Evolutionary conservation across 2,329 filamentous ascomycete species (phyloP), one percentile per base, ranked within the genome.

Genomic region (Arthrobotrys iridis): DNA sequence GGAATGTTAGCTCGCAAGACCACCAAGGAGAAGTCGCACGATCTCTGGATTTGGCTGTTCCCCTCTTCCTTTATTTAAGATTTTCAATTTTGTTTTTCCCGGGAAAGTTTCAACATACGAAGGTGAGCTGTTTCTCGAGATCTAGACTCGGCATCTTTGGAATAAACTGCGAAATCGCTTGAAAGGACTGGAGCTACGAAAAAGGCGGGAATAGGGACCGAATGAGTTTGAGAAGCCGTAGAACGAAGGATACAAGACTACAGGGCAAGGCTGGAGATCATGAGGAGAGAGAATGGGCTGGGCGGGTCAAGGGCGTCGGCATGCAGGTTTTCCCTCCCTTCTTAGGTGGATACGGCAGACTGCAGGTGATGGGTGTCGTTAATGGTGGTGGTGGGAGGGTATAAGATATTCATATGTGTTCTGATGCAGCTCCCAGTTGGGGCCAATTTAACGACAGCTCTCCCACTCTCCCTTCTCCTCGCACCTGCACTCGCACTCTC

Each of bases 91-190:
- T 28, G 28, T 48, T 58, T 13, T 24, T 35, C 4, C 26, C 4
- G 24, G 24, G 28, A 35, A 28, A 43, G 6, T 6, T 40, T 55
- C 20, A 37, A 83, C 90, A 82, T 88, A 95, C 92, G 83, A 93
- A 93, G 83, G 88, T 88, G 80, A 95, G 86, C 81, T 94, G 92
- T 81, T 89, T 91, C 84, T 95, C 92, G 60, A 95, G 86, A 80
- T 93, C 90, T 80, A 95, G 87, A 52, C 77, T 66, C n/a, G 65
- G 77, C 77, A 79, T 79, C 8, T 66, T 78, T 10, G 28, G 11
- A 33, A 13, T 10, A 43, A 40, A 20, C n/a, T 52, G 64, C 28
- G 41, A 28, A 55, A 40, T 28, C 33, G 43, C 24, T 55, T 60
- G 52, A 26, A 41, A 8, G 2, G 4, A 59, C 37, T 26, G 40